Conservation (phyloP, 805 yeast species). For the Wickerhamomyces alni region DNA sequence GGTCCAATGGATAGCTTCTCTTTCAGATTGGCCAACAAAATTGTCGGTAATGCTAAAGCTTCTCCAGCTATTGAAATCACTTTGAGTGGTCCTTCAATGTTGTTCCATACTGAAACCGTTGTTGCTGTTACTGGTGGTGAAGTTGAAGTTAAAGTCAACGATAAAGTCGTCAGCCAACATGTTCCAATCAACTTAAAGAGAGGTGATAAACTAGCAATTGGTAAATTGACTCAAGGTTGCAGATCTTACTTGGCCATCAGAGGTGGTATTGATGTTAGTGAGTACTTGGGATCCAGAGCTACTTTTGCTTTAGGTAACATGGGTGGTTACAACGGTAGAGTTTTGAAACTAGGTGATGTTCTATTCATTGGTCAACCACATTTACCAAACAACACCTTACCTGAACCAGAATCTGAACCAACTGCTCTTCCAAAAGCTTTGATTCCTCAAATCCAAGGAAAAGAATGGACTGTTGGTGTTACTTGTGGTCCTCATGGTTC, state of each 20-base stretch:
- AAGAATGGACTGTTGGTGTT: conserved; percentile 80
- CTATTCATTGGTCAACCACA: conserved; percentile 79
- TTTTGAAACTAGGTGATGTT: conserved; percentile 87
- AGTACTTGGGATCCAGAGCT: conserved; percentile 92
- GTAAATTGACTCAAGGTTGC: conserved; percentile 79
- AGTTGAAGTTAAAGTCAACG: conserved; percentile 63
- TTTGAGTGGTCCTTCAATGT: conserved; percentile 75
- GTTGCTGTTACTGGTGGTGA: conserved; percentile 87
- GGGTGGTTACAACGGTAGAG: conserved; percentile 95
- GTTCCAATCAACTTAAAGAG: conserved; percentile 62
- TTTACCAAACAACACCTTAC: conserved; percentile 59
- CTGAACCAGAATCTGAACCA: conserved; percentile 68
- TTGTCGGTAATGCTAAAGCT: conserved; percentile 77
- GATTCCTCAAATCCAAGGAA: conserved; percentile 23
- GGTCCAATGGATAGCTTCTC: conserved; percentile 97
- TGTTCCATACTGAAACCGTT: conserved; percentile 76
- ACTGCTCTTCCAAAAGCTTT: conserved; percentile 44
- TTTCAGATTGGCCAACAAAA: conserved; percentile 81
- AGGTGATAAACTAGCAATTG: conserved; percentile 77
- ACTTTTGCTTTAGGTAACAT: conserved; percentile 89
- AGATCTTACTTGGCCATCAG: conserved; percentile 85
- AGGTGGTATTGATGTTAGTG: conserved; percentile 92
- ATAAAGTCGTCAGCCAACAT: conserved; percentile 52
- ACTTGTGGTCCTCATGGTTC: conserved; percentile 98
- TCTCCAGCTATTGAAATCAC: conserved; percentile 93